These are phyloP conservation scores for Royoungia palumana DNA, from an alignment of 768 basidiomycete species.

Conservation along the genomic window DNA sequence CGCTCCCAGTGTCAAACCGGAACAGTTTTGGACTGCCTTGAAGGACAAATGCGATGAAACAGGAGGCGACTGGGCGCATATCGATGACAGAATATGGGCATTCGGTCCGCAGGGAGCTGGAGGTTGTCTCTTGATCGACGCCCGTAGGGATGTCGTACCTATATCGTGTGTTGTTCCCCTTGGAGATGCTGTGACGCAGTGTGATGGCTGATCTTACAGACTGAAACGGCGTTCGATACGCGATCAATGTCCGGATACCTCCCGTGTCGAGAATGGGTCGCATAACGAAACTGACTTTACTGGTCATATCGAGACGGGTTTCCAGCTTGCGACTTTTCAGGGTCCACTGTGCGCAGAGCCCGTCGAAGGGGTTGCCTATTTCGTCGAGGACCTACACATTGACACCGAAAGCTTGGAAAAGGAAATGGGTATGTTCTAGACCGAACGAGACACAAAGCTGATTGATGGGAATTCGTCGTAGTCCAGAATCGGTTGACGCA, in stretches of 20 bases:
- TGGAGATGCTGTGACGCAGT: conserved; percentile 3
- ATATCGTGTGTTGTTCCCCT: conserved; percentile 51
- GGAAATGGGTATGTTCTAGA: conserved; percentile 56
- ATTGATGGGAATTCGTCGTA: conserved; percentile 31
- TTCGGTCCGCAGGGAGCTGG: conserved; percentile 90
- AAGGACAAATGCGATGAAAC: conserved; percentile 58
- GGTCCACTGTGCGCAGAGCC: conserved; percentile 96
- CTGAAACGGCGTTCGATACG: conserved; percentile 48
- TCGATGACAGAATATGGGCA: conserved; percentile 76
- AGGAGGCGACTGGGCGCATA: conserved; percentile 75
- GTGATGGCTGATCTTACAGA: conserved; percentile 33
- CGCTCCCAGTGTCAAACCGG: conserved; percentile 62
- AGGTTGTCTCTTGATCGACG: conserved; percentile 82
- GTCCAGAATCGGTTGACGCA: conserved; percentile 80
- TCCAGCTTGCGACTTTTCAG: conserved; percentile 91
- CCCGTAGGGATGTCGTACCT: conserved; percentile 42
- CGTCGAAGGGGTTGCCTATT: conserved; percentile 88
- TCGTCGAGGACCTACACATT: conserved; percentile 73
- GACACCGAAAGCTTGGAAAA: conserved; percentile 56
- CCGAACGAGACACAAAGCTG: not conserved
- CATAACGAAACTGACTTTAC: conserved; percentile 60
- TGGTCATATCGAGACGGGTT: conserved; percentile 84
- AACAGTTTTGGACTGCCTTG: conserved; percentile 79
- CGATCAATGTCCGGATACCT: conserved; percentile 31
- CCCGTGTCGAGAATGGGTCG: conserved; percentile 32